Evolutionary conservation across 1,284 basidiomycete species (phyloP).

Genomic region (Papiliotrema laurentii): DNA sequence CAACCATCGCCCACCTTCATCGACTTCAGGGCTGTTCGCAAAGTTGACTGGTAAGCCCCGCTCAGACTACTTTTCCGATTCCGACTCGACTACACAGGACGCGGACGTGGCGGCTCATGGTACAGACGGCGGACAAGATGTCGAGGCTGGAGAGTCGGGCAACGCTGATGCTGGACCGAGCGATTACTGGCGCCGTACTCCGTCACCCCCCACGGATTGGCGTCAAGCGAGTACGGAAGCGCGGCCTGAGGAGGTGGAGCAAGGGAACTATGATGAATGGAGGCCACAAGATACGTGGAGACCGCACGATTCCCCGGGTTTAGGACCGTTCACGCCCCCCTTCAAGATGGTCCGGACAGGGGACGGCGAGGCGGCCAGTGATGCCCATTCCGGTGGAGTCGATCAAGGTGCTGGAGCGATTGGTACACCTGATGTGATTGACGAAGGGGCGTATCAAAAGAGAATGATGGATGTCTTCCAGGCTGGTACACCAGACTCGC

Average conservation of each 20-base stretch:
- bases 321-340: background rate
- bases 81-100: background rate
- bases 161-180: conserved; percentile 20
- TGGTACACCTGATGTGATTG: background rate
- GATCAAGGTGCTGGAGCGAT: background rate
- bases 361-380: background rate
- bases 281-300: conserved; percentile 7
- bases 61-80: background rate
- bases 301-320: background rate
- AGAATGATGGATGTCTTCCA: background rate
- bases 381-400: background rate
- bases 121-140: background rate
- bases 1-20: conserved; percentile 40
- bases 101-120: background rate
- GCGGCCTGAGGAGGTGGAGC: conserved; percentile 1
- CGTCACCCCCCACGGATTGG: conserved; percentile 7
- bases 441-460: background rate
- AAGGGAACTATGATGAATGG: conserved; percentile 1
- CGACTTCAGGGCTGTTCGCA: conserved; percentile 52
- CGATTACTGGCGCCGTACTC: conserved; percentile 18
- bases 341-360: background rate
- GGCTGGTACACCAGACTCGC: background rate
- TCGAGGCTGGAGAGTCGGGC: background rate
- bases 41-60: conserved; percentile 4
- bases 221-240: conserved; percentile 1